Evolutionary conservation across 2,329 filamentous ascomycete genomes (phyloP), one percentile per base, ranked within the genome.

Genomic region (Nothophoma quercina): DNA sequence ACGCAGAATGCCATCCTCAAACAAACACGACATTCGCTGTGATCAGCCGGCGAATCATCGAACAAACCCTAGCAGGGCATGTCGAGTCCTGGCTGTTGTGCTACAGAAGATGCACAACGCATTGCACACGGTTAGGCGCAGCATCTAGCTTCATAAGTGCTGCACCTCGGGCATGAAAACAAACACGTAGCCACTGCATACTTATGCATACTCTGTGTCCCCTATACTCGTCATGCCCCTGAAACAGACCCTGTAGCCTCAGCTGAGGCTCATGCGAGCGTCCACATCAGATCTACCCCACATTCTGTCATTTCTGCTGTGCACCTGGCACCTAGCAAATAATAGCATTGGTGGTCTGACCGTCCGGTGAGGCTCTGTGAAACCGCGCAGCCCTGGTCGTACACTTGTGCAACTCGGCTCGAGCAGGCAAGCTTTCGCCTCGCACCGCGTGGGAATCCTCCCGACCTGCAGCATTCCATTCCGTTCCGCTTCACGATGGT

Each of bases 361-460:
- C 43, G 38, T 53, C 57, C 62, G 60, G 62, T 64, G 62, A 65
- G 54, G 57, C 58, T 58, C 49, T 58, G 44, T 53, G 38, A 39
- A 44, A 53, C 50, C 39, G 22, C 13, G 38, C 44, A 48, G 16
- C 35, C 35, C 23, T 22, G 15, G 34, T 35, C 10, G n/a, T 28
- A 44, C 47, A 40, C 13, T 19, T 45, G 35, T 44, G 43, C 56
- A 30, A 30, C 22, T 52, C 28, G 38, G 34, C 28, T 53, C 47
- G 48, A 34, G 36, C 46, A 58, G 36, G 50, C 48, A 54, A 39
- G 35, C 47, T 39, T 40, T 63, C 42, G 50, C 57, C 54, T 62
- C 32, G 45, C 51, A 62, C 60, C 33, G 51, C 58, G 45, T 63
- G 49, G 48, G 22, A 28, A 44, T 45, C 39, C 33, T 51, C 35